Base-by-base conservation (phyloP, 2,329 filamentous ascomycete species). In the Sphaerulina vaccinii region DNA sequence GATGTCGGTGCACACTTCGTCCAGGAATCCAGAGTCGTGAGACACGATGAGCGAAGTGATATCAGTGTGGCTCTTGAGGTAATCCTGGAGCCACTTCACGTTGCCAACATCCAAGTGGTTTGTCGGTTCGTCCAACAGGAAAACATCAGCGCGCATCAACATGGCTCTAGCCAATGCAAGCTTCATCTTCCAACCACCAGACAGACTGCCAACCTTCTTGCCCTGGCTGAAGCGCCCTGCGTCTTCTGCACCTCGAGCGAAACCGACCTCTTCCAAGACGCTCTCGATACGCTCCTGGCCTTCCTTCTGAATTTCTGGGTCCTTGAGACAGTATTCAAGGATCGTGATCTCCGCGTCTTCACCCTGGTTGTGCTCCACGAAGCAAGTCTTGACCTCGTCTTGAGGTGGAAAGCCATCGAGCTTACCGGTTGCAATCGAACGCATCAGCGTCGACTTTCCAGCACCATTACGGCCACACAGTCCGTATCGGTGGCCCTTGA, bases 181-280 rank as follows among this genome's bases (percentile, higher is more conserved):
- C 84, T 99, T 99, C 93, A 99, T 99, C 82, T 97, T 97, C 93
- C 93, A 99, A 69, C 93, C 93, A 74, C 93, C 93, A 37, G 93
- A 97, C 29, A 99, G 76, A 16, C 92, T 96, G 62, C 93, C 93
- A 53, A 99, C 93, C 64, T 87, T 88, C 70, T 96, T 84, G 5
- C 85, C 81, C 72, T 97, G 93, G 55, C 90, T 84, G 54, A 32
- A 32, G 27, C 27, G 27, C 10, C 27, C 27, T 2, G 27, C 27
- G 7, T 92, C 93, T 61, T 93, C 88, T 0, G 90, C 90, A 2
- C 92, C 92, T 56, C 88, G 74, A 18, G 88, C 95, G 75, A 99
- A 99, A 37, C 95, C 95, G 65, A 99, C 93, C 70, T 97, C 91
- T 43, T 84, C 80, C 56, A 99, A 75, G 55, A 97, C 92, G 54